Evolutionary conservation across 768 basidiomycete genomes (phyloP), one percentile per base, ranked within the genome.

Genomic region (Serendipita indica): DNA sequence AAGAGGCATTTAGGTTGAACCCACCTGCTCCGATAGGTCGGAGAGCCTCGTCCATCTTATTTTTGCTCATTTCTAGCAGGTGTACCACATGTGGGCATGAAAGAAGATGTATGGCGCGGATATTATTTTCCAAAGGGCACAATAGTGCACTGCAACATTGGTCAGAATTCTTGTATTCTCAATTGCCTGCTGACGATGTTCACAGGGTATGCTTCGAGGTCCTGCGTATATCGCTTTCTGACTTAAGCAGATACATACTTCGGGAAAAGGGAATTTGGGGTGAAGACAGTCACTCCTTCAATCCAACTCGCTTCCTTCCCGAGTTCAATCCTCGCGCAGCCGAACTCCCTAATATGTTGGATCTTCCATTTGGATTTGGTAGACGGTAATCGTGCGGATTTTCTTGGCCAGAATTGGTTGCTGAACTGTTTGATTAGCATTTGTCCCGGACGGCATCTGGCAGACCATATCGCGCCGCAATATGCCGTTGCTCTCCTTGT

Each of bases 401-500:
- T n/a, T n/a, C n/a, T n/a, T n/a, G n/a, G n/a, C n/a, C n/a, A n/a
- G n/a, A n/a, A n/a, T n/a, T n/a, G n/a, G n/a, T n/a, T n/a, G n/a
- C n/a, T n/a, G n/a, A n/a, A n/a, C n/a, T n/a, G n/a, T n/a, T n/a
- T n/a, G n/a, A n/a, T n/a, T 25, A 28, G 60, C 7, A n/a, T 45
- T 3, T 61, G 58, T 30, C 35, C 57, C 79, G 80, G 80, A 3
- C 62, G 72, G 46, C 75, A 78, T 63, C 72, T 81, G 35, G 79
- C 78, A 3, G 79, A 80, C 62, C 10, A n/a, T 10, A n/a, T 37
- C 10, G 35, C 35, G 10, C 10, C n/a, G 35, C 35, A 37, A 37
- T n/a, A 10, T 10, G 35, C 35, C 35, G 35, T 37, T 10, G 35
- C 35, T n/a, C 10, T 37, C 35, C 35, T 37, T n/a, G 35, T n/a